Conservation (phyloP, 257 asterid species). For the Henckelia pumila region DNA sequence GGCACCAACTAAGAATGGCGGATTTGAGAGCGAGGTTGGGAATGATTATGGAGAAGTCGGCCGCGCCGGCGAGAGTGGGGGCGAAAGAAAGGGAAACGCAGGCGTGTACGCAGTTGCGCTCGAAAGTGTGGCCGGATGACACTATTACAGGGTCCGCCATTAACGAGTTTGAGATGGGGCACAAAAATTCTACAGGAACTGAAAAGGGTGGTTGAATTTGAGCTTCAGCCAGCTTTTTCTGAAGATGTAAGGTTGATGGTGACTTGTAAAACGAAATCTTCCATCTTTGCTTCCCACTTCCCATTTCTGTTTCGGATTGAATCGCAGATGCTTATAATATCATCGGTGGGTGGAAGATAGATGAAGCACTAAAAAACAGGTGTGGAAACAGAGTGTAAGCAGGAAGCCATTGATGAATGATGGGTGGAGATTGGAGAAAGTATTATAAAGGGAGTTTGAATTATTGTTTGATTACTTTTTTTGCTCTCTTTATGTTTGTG, state of each 20-base stretch:
- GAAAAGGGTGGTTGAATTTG: constrained; percentile 8
- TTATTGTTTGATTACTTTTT: constrained; percentile 1
- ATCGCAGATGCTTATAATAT: background rate
- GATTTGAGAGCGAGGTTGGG: constrained; percentile 86
- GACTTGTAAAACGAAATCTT: constrained; percentile 64
- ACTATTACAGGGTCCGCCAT: constrained; percentile 95
- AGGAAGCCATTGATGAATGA: background rate
- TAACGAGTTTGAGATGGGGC: constrained; percentile 65
- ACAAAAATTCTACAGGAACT: constrained; percentile 59
- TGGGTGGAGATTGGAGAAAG: background rate
- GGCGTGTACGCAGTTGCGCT: constrained; percentile 66
- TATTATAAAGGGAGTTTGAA: background rate
- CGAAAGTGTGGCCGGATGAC: constrained; percentile 88
- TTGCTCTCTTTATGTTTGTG: background rate
- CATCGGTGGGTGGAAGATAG: background rate
- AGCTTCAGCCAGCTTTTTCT: constrained; percentile 24
- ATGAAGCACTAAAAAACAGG: too few species aligned
- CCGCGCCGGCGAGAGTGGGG: constrained; percentile 45
- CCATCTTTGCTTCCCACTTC: constrained; percentile 62
- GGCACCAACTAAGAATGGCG: constrained; percentile 72
- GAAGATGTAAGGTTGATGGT: constrained; percentile 24
- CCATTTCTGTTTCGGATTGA: constrained; percentile 27
- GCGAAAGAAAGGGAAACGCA: constrained; percentile 60
- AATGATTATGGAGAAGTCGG: constrained; percentile 69
- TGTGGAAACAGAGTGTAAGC: background rate